These are phyloP conservation scores for Solanum commersonii DNA, from an alignment of 257 asterid genomes.

Conservation along the genomic window DNA sequence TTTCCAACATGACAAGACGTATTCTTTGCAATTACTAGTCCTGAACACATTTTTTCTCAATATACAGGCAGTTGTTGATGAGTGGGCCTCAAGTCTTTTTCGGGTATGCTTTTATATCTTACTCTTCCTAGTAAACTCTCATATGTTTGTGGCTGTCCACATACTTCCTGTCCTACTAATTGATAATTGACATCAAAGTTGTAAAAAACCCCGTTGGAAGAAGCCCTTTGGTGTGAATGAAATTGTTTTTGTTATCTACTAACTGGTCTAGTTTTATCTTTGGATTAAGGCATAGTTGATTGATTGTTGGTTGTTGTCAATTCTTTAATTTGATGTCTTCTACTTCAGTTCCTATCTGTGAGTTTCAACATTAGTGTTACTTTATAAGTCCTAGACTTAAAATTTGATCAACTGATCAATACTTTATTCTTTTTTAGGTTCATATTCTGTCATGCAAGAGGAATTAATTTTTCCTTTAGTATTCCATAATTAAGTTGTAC, in stretches of 20 bases:
- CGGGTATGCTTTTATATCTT: conserved; percentile 56
- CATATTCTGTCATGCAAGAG: background rate
- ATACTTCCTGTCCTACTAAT: background rate
- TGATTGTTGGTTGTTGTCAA: background rate
- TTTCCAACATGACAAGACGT: background rate
- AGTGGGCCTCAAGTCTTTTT: conserved; percentile 99
- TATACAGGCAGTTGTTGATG: conserved; percentile 80
- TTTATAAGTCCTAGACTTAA: background rate
- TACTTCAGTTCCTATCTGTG: background rate
- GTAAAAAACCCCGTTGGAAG: background rate
- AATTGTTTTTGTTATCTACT: background rate
- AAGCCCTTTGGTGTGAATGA: background rate
- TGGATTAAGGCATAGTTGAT: background rate
- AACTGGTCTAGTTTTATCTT: background rate
- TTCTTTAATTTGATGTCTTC: background rate
- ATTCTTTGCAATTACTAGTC: background rate
- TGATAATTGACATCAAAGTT: background rate
- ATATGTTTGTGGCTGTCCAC: background rate
- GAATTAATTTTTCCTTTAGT: background rate
- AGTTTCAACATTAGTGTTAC: background rate
- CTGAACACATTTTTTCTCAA: conserved; percentile 9
- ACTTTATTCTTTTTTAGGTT: background rate
- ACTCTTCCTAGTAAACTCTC: background rate
- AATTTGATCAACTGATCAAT: background rate
- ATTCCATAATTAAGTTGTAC: background rate